Base-by-base conservation (phyloP, 345 rosid species). In the Lumnitzera littorea region DNA sequence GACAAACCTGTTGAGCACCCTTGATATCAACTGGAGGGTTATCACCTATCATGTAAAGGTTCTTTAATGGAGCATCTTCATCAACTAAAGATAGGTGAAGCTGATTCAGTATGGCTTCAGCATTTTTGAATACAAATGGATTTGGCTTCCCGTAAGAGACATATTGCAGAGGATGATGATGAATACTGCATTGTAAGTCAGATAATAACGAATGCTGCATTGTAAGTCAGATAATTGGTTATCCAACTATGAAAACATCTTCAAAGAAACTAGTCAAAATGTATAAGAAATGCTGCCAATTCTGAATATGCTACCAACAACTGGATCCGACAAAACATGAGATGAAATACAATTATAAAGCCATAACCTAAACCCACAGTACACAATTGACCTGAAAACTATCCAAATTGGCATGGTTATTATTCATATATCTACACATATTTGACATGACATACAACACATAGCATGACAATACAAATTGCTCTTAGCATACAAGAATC, bases 1-100 rank as follows among this genome's bases (percentile, higher is more conserved):
- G 60, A 72, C 67, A 64, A 72, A 91, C 96, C 96, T 88, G 81
- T 13, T 24, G 66, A 65, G 94, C 91, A 51, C 97, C 96, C 65
- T 75, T 82, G 64, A 91, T 81, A 67, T 91, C 97, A 54, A 85
- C 88, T 48, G 78, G 72, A 55, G 96, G 97, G 67, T 91, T 91
- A 67, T 85, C 97, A 49, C 96, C 96, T 14, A 91, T 65, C 97
- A 91, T 88, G 62, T 88, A 88, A 29, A 91, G 69, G 59, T 81
- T 88, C 48, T 47, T 76, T 62, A 87, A 83, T 46, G 66, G 67
- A 78, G 31, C 24, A 29, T 56, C 57, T 29, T 57, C 31, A 50
- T 62, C 27, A 17, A 2, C 46, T 55, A 65, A 63, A 43, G 68
- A 73, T 17, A 75, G 46, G 5, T 61, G 65, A 57, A 85, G 73